Evolutionary conservation across 2,329 filamentous ascomycete species (phyloP).

Genomic region (Epichloe gansuensis): DNA sequence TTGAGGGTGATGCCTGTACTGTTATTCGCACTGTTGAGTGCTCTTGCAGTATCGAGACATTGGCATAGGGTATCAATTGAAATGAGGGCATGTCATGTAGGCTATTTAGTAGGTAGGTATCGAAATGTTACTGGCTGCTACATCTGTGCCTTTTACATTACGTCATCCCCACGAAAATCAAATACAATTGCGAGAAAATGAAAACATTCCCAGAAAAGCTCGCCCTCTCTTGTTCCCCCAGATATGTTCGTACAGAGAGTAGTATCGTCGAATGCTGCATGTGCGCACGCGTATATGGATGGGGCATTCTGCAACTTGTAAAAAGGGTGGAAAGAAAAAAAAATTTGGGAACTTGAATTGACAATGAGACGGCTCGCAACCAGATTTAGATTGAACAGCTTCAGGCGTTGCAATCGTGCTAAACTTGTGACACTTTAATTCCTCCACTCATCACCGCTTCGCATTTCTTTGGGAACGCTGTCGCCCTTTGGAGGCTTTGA

Average conservation of each 20-base stretch:
- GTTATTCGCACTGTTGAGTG: neutral
- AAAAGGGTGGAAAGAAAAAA: neutral
- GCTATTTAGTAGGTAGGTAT: neutral
- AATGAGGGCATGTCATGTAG: too few relatives aligned
- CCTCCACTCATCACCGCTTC: constrained; percentile 35
- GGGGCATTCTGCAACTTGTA: neutral
- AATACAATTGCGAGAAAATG: neutral
- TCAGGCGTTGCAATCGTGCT: too few relatives aligned
- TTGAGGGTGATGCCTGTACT: too few relatives aligned
- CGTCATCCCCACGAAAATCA: neutral
- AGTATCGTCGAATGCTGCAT: neutral
- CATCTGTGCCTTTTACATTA: neutral
- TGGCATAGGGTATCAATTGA: too few relatives aligned
- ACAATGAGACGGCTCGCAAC: neutral
- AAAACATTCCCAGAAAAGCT: neutral
- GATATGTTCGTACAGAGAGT: neutral
- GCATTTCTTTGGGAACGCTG: constrained; percentile 26
- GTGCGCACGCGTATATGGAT: neutral
- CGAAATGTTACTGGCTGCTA: neutral
- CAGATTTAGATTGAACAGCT: too few relatives aligned
- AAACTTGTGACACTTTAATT: constrained; percentile 15
- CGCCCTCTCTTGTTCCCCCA: neutral
- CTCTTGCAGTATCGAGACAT: neutral
- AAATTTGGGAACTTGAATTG: neutral
- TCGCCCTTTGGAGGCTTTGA: constrained; percentile 14